phyloP scores from a whole-genome alignment of 768 basidiomycete genomes.

The Agaricus blazei region DNA sequence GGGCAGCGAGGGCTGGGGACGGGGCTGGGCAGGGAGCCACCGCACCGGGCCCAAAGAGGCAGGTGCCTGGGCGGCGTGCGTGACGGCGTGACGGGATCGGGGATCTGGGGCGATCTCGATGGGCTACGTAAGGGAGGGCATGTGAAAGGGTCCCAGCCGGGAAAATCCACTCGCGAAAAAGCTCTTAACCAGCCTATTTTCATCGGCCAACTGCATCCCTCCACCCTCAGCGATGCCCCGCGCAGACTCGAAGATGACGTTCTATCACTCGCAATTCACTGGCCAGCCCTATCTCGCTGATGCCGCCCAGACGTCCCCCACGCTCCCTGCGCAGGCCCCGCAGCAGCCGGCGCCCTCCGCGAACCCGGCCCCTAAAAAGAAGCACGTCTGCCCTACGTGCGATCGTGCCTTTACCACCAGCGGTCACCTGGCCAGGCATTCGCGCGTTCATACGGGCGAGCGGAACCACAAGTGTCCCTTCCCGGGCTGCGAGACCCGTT shows the following conservation, averaged over 20 bases:
- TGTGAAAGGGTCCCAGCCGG: slow-evolving; percentile 5
- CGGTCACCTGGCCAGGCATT: slow-evolving; percentile 84
- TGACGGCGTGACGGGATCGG: slow-evolving; percentile 8
- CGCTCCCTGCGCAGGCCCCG: slow-evolving; percentile 22
- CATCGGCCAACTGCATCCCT: slow-evolving; percentile 10
- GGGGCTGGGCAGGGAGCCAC: slow-evolving; percentile 5
- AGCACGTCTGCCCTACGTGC: slow-evolving; percentile 68
- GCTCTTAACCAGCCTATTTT: slow-evolving; percentile 13
- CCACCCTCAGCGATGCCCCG: slow-evolving; percentile 29
- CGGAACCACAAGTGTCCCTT: slow-evolving; percentile 91
- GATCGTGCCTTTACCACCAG: slow-evolving; percentile 80
- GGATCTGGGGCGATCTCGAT: not conserved
- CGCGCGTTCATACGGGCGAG: slow-evolving; percentile 89
- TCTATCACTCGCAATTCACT: slow-evolving; percentile 28
- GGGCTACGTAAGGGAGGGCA: slow-evolving; percentile 6
- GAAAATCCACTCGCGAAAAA: slow-evolving; percentile 5
- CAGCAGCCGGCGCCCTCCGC: slow-evolving; percentile 9
- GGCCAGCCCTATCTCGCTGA: slow-evolving; percentile 22
- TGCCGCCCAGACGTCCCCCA: slow-evolving; percentile 21
- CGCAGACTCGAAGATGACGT: slow-evolving; percentile 24
- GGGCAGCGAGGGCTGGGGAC: not conserved
- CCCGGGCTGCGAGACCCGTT: slow-evolving; percentile 91
- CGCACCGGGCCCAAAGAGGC: slow-evolving; percentile 1
- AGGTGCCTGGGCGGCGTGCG: slow-evolving; percentile 9
- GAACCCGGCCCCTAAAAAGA: slow-evolving; percentile 29